These are phyloP conservation scores for Coemansia pectinata DNA, from an alignment of 192 early-diverging fungal species.

Conservation along the genomic window DNA sequence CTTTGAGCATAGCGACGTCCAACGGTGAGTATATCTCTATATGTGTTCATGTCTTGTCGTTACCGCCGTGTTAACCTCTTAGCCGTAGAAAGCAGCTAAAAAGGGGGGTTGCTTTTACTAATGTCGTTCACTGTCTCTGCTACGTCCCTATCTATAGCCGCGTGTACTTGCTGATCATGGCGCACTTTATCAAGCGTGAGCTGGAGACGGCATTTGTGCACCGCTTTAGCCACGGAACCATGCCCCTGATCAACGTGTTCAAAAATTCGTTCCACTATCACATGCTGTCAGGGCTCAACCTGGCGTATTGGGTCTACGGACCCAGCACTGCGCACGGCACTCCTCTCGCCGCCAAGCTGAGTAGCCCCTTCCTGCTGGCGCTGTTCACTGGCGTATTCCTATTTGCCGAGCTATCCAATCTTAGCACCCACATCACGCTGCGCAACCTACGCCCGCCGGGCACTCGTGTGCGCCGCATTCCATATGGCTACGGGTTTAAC, in stretches of 20 bases:
- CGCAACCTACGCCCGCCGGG: conserved; percentile 92
- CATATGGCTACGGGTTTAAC: conserved; percentile 89
- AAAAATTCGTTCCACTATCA: conserved; percentile 97
- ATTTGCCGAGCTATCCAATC: conserved; percentile 82
- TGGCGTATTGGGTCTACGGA: conserved; percentile 87
- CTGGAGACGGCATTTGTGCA: conserved; percentile 92
- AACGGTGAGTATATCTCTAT: conserved; percentile 56
- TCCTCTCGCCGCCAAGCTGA: conserved; percentile 39
- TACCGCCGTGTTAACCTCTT: not conserved
- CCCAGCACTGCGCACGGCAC: conserved; percentile 66
- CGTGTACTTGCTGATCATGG: conserved; percentile 67
- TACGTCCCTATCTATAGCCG: conserved; percentile 53
- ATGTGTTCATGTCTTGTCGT: not conserved
- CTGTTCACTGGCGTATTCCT: conserved; percentile 38
- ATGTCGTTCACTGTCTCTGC: not conserved
- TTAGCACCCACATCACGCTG: conserved; percentile 79
- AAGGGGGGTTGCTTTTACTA: not conserved
- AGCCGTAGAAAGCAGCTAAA: not conserved
- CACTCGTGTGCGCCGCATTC: conserved; percentile 80
- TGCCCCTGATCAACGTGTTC: conserved; percentile 93
- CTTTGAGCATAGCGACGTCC: conserved; percentile 73
- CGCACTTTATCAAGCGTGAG: conserved; percentile 92
- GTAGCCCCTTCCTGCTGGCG: conserved; percentile 44
- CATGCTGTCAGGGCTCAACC: conserved; percentile 77
- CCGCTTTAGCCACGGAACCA: conserved; percentile 89